Percentiles rank a stretch among this genome's conserved stretches.
Evolutionary conservation across 2,329 filamentous ascomycete species (phyloP).

Genomic region (Verticillium nonalfalfae): DNA sequence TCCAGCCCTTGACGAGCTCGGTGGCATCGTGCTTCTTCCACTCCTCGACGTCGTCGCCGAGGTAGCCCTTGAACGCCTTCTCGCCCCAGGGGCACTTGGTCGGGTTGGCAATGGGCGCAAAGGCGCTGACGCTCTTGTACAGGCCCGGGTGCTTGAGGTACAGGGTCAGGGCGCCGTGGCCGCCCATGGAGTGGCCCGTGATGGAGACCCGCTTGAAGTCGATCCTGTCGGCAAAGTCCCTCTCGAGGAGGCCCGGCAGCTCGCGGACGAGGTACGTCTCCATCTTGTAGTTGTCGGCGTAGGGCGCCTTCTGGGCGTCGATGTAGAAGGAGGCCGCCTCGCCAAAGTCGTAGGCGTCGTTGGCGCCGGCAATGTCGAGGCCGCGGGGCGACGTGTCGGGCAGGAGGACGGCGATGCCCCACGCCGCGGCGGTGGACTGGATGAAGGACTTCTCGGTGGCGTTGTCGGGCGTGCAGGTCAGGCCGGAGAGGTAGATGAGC

Average conservation of each 20-base stretch:
- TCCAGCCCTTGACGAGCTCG: slow-evolving; percentile 75
- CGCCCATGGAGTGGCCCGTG: slow-evolving; percentile 94
- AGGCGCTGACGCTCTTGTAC: slow-evolving; percentile 86
- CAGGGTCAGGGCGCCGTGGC: slow-evolving; percentile 87
- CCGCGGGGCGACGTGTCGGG: slow-evolving; percentile 93
- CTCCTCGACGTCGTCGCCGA: slow-evolving; percentile 67
- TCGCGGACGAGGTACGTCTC: slow-evolving; percentile 87
- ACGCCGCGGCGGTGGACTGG: slow-evolving; percentile 71
- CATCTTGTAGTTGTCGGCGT: slow-evolving; percentile 80
- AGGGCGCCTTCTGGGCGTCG: slow-evolving; percentile 73
- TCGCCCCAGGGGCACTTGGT: slow-evolving; percentile 84
- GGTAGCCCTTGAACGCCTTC: slow-evolving; percentile 90
- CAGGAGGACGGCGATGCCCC: slow-evolving; percentile 87
- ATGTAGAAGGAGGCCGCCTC: slow-evolving; percentile 92
- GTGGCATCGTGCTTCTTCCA: slow-evolving; percentile 93
- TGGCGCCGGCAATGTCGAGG: slow-evolving; percentile 72
- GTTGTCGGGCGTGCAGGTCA: slow-evolving; percentile 93
- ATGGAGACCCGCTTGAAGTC: slow-evolving; percentile 71
- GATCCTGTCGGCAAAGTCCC: slow-evolving; percentile 59
- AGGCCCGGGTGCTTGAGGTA: slow-evolving; percentile 86
- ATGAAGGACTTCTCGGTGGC: slow-evolving; percentile 83
- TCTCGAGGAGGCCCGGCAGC: slow-evolving; percentile 72
- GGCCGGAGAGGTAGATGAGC: slow-evolving; percentile 85
- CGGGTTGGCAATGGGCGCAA: slow-evolving; percentile 87
- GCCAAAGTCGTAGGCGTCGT: slow-evolving; percentile 88